These are phyloP conservation scores for Tetratostichococcus sp. DNA, from an alignment of 139 green algal species.

Conservation along the genomic window DNA sequence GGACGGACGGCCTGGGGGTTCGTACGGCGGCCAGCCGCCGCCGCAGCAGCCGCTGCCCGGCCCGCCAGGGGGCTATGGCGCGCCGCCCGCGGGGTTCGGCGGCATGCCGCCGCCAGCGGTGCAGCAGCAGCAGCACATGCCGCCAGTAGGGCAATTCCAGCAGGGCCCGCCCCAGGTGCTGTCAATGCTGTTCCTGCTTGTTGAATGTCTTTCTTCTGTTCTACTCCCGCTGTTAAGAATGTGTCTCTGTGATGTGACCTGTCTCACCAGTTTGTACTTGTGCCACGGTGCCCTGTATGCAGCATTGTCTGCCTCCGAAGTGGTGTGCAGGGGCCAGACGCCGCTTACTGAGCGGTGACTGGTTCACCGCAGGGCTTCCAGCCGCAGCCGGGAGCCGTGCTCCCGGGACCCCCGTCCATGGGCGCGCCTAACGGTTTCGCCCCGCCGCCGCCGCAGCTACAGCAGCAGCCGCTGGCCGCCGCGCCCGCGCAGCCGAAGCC, in stretches of 20 bases:
- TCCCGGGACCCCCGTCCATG: neutral
- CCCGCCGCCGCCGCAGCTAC: neutral
- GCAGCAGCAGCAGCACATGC: slow-evolving; percentile 7
- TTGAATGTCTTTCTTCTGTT: too few relatives aligned
- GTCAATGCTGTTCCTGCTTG: too few relatives aligned
- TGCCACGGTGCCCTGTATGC: too few relatives aligned
- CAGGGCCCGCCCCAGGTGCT: neutral
- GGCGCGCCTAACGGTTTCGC: neutral
- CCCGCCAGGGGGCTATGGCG: neutral
- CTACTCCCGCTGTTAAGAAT: too few relatives aligned
- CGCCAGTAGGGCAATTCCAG: neutral
- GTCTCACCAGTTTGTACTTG: too few relatives aligned
- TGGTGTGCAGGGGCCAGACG: too few relatives aligned
- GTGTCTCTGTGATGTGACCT: too few relatives aligned
- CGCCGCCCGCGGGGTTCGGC: too few relatives aligned
- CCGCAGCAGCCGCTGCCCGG: neutral
- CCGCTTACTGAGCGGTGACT: too few relatives aligned
- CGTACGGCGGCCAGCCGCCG: neutral
- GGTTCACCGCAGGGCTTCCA: slow-evolving; percentile 1
- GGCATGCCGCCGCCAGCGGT: too few relatives aligned
- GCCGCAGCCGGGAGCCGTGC: too few relatives aligned
- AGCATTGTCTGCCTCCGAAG: too few relatives aligned
- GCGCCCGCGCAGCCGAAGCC: slow-evolving; percentile 19
- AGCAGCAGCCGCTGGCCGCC: slow-evolving; percentile 1
- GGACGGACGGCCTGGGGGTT: neutral